A percentile compares a stretch with the other conserved stretches of the same genome.
phyloP scores from a whole-genome alignment of 2,329 filamentous ascomycete species.

The Ceratocystiopsis minuta region DNA sequence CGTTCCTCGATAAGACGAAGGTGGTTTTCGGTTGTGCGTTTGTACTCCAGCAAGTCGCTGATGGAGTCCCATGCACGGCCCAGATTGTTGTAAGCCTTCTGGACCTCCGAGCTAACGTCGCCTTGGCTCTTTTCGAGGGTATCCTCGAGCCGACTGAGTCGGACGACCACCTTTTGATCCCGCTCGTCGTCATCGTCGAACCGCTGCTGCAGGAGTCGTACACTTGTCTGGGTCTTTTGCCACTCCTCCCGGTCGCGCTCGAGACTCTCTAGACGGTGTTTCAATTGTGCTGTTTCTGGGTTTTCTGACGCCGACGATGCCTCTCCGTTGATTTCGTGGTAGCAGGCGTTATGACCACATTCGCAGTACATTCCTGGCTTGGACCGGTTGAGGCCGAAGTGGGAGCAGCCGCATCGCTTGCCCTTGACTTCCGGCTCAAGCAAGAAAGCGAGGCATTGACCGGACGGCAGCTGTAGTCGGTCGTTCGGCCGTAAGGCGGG shows the following conservation, averaged over 20 bases:
- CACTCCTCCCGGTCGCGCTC: constrained; percentile 19
- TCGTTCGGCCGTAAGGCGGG: constrained; percentile 18
- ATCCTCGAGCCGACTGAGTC: constrained; percentile 35
- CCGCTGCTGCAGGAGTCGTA: constrained; percentile 9
- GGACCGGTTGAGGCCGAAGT: constrained; percentile 35
- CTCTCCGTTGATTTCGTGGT: constrained; percentile 32
- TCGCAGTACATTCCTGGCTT: constrained; percentile 37
- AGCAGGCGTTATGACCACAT: constrained; percentile 43
- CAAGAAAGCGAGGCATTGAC: constrained; percentile 41
- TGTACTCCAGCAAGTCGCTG: constrained; percentile 24
- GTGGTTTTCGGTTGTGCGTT: constrained; percentile 19
- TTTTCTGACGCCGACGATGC: constrained; percentile 19
- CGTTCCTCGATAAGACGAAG: constrained; percentile 23
- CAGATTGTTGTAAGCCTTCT: constrained; percentile 35
- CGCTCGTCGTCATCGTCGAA: constrained; percentile 14
- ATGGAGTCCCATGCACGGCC: constrained; percentile 35
- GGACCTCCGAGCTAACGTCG: constrained; percentile 33
- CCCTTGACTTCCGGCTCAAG: constrained; percentile 37
- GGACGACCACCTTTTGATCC: constrained; percentile 20
- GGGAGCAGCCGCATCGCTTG: constrained; percentile 38
- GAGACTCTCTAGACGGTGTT: constrained; percentile 25
- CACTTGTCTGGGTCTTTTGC: too few relatives aligned
- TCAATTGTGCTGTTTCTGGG: constrained; percentile 30
- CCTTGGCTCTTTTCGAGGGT: constrained; percentile 32
- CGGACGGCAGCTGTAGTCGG: constrained; percentile 32